Base-by-base conservation (phyloP, 2,329 filamentous ascomycete species). In the Setomelanomma holmii region DNA sequence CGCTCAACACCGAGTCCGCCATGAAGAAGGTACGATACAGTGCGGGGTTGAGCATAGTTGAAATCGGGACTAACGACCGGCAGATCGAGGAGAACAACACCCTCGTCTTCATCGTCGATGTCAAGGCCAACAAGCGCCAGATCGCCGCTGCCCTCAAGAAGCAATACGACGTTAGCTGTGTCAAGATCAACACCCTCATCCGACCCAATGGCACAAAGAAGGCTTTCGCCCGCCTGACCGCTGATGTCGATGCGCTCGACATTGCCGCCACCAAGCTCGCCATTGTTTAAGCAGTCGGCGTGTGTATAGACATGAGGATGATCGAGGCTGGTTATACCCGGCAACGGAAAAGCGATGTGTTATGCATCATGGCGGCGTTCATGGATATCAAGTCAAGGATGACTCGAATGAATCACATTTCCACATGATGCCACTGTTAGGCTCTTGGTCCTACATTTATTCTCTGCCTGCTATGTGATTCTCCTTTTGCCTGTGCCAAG, bases 131-230 rank as follows among this genome's bases (percentile, higher is more conserved):
- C 89, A 99, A 99, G 91, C 88, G 92, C 78, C 95, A 99, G 85
- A 99, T 99, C 84, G 97, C 97, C 87, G 85, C 87, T 74, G 90
- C 93, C 62, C 84, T 99, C 69, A 99, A 98, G 92, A 96, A 95
- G 89, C 89, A 98, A 69, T 99, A 99, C 81, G 95, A 98, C 80
- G 95, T 99, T 68, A 93, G 97, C 77, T 90, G 87, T 72, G 84
- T 98, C 83, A 98, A 98, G 90, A 92, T 99, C 86, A 99, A 99
- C 89, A 99, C 95, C 71, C 87, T 99, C 71, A 93, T 99, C 85
- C 90, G 93, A 79, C 95, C 95, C 64, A 93, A 99, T 77, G 95
- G 95, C 75, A 86, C 88, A 76, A 99, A 99, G 91, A 99, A 99
- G 90, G 95, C 95, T 61, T 99, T 95, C 78, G 92, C 90, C 76